Percentiles rank a stretch among this genome's conserved stretches.
Conservation (phyloP, 768 basidiomycete species). For the Leccinum variicolor region DNA sequence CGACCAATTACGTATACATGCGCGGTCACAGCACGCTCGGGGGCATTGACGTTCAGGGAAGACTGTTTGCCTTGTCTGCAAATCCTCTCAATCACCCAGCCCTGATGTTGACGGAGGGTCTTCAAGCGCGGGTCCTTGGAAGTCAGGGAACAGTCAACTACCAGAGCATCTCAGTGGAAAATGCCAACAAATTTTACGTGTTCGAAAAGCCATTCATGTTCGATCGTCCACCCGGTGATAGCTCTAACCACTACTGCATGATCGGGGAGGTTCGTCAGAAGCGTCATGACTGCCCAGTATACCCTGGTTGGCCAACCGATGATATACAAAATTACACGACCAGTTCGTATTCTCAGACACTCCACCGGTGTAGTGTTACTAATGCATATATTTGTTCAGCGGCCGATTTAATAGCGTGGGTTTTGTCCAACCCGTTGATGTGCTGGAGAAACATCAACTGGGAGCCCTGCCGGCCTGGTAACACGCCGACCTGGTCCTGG, state of each 20-base stretch:
- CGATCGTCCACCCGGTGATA: background rate
- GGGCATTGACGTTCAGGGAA: slow-evolving; percentile 10
- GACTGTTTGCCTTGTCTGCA: background rate
- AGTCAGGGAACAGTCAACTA: background rate
- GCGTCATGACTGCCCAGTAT: background rate
- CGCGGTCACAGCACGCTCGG: slow-evolving; percentile 9
- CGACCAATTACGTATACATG: slow-evolving; percentile 6
- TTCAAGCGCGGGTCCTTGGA: background rate
- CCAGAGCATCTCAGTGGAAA: slow-evolving; percentile 2
- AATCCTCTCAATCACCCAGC: background rate
- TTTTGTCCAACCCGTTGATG: background rate
- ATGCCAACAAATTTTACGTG: slow-evolving; percentile 4
- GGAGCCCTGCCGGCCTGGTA: background rate
- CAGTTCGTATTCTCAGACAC: background rate
- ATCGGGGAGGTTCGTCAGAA: slow-evolving; percentile 11
- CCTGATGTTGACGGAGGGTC: background rate
- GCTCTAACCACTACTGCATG: slow-evolving; percentile 1
- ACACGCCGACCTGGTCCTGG: background rate
- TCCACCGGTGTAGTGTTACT: no score
- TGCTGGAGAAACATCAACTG: slow-evolving; percentile 1
- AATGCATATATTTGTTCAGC: background rate
- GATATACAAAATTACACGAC: background rate
- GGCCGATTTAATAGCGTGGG: background rate
- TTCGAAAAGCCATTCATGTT: slow-evolving; percentile 2
- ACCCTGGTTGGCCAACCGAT: slow-evolving; percentile 3